Conservation (phyloP, 371 early-diverging fungal species). For the Funneliformis caledonium region DNA sequence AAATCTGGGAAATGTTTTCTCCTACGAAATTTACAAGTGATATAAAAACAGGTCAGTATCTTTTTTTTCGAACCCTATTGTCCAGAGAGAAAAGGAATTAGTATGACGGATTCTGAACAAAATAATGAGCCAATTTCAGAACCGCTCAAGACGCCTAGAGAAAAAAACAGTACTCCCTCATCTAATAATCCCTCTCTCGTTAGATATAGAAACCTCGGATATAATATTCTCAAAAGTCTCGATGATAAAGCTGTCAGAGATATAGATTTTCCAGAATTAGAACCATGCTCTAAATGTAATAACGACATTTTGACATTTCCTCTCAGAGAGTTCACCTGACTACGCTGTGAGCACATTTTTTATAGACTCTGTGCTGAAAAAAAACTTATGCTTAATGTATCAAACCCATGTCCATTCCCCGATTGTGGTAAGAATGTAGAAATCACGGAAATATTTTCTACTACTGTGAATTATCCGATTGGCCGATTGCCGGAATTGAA, state of each 20-base stretch:
- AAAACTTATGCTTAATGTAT: background rate
- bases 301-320: too few species aligned
- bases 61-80: too few species aligned
- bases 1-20: too few species aligned
- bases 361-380: slow-evolving; percentile 26
- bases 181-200: background rate
- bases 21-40: too few species aligned
- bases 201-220: too few species aligned
- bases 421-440: background rate
- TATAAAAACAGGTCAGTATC: too few species aligned
- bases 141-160: slow-evolving; percentile 20
- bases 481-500: background rate
- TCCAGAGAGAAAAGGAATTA: background rate
- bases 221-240: too few species aligned
- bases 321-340: background rate
- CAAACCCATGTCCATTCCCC: background rate
- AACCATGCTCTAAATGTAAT: too few species aligned
- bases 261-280: too few species aligned
- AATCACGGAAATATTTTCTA: background rate
- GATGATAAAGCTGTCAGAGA: too few species aligned
- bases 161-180: slow-evolving; percentile 15
- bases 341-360: background rate
- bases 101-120: slow-evolving; percentile 8
- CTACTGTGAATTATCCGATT: slow-evolving; percentile 10
- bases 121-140: background rate